Base-by-base conservation (phyloP, 2,329 filamentous ascomycete species). In the Clonostachys solani region DNA sequence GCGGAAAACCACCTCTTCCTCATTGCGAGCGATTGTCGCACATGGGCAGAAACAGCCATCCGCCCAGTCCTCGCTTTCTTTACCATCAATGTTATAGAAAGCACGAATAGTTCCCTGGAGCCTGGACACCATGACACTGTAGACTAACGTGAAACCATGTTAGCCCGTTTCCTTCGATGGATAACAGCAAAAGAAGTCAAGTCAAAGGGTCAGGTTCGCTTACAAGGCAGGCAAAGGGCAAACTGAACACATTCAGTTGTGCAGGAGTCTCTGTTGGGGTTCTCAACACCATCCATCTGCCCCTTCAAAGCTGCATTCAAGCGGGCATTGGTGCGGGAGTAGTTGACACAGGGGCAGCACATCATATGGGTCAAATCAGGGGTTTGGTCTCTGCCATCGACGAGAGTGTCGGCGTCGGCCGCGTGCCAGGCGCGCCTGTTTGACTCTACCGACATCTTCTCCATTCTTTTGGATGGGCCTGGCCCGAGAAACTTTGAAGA, bases 11-110 rank as follows among this genome's bases (percentile, higher is more conserved):
- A 68, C 65, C 47, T 69, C 65, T 12, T 60, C 51, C 36, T 69
- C 62, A 33, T 54, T 58, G 5, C 57, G 54, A 5, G 56, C 47
- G 19, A 68, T 50, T 13, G 61, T 57, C 2, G 46, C 12, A 38
- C 48, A 54, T 5, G 66, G 65, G 40, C 56, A 60, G 42, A 46
- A 62, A 42, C 59, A 66, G 16, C 56, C 54, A 18, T 55, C 53
- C 3, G 12, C 13, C 13, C 35, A 60, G 45, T 69, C 66, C 5
- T 38, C 34, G 12, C 19, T 33, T 1, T 47, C 40, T 8, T 40
- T 45, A 19, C 65, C 63, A 7, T 58, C 47, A 36, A 69, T 66
- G 46, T 52, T 52, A 52, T 67, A 69, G 33, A 62, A 57, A 3
- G 54, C 40, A 18, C 66, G 63, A 47, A 67, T 54, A 3, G 52